Percentiles rank a stretch among this genome's conserved stretches.
These are phyloP conservation scores for Saccharomyces paradoxus DNA, from an alignment of 805 yeast genomes.

Conservation along the genomic window DNA sequence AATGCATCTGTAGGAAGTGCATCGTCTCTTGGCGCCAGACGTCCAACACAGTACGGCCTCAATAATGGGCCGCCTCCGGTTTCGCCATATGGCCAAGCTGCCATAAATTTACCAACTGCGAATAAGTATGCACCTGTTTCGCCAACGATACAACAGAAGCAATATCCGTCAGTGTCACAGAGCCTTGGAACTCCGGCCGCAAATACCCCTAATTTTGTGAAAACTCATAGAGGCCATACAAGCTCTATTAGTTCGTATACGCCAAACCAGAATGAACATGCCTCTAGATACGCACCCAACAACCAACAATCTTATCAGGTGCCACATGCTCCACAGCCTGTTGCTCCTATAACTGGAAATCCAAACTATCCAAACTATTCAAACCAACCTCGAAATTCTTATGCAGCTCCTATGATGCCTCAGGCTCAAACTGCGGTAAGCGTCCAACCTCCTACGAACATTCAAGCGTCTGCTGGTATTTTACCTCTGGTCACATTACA, in stretches of 20 bases:
- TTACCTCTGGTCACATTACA: background rate
- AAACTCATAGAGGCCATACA: conserved; percentile 18
- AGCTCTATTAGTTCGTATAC: conserved; percentile 28
- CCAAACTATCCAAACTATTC: background rate
- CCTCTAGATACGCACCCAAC: conserved; percentile 35
- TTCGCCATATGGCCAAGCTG: background rate
- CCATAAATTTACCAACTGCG: background rate
- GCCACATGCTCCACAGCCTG: background rate
- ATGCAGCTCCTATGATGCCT: background rate
- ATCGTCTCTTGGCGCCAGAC: conserved; percentile 3
- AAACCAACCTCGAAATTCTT: background rate
- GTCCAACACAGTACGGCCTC: conserved; percentile 1
- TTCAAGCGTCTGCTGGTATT: background rate
- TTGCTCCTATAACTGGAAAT: background rate
- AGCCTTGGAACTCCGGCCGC: background rate
- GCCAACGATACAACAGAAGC: conserved; percentile 1
- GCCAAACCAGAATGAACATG: conserved; percentile 22
- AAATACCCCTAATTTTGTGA: background rate
- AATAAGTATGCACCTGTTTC: conserved; percentile 7
- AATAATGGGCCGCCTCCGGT: background rate
- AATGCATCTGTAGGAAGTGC: conserved; percentile 18
- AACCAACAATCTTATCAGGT: background rate
- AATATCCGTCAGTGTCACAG: background rate
- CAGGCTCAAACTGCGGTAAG: background rate
- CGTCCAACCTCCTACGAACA: background rate